Evolutionary conservation across 2,329 filamentous ascomycete genomes (phyloP), one percentile per base, ranked within the genome.

Genomic region (Drechslerella coelobrocha): DNA sequence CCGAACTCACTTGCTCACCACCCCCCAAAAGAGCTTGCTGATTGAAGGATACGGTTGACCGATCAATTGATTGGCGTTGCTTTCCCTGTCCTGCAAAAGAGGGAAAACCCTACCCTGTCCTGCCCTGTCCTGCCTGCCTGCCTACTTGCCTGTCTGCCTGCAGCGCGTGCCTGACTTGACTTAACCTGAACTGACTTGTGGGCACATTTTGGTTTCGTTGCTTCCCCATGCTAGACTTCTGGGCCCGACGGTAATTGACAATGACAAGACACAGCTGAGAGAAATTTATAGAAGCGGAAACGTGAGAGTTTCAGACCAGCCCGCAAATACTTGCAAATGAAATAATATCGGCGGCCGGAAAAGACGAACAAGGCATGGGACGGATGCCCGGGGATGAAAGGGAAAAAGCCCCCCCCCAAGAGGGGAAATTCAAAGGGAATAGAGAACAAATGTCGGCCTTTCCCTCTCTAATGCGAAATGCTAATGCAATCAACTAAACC

Each of bases 231-330:
- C 53, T 57, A 45, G 54, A 55, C 48, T 45, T 68, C 62, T 68
- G 50, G 8, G n/a, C 27, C 41, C n/a, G 41, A 45, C 41, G 41
- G 41, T 45, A 45, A 45, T 45, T 45, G 41, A 45, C 41, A 45
- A 21, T 19, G 41, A 47, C 27, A 59, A 53, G 34, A 39, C 23
- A 37, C 24, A 50, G 52, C 55, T 62, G 65, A 69, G 65, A 69
- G 65, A 69, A 60, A 57, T 69, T 61, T 52, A 52, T 54, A 34
- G 43, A 62, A 56, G 57, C 65, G 65, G 65, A 69, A 69, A 69
- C 56, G 23, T 69, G 65, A 69, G 65, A 69, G 65, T 69, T 69
- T 69, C 65, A 69, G 65, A 57, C 50, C 65, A 45, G 41, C 41
- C 41, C 41, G 41, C 41, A 23, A 45, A 21, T 19, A 8, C 9